A percentile compares a stretch with the other conserved stretches of the same genome.
These are phyloP conservation scores for Fusarium penzigii DNA, from an alignment of 2,329 filamentous ascomycete genomes.

Conservation along the genomic window DNA sequence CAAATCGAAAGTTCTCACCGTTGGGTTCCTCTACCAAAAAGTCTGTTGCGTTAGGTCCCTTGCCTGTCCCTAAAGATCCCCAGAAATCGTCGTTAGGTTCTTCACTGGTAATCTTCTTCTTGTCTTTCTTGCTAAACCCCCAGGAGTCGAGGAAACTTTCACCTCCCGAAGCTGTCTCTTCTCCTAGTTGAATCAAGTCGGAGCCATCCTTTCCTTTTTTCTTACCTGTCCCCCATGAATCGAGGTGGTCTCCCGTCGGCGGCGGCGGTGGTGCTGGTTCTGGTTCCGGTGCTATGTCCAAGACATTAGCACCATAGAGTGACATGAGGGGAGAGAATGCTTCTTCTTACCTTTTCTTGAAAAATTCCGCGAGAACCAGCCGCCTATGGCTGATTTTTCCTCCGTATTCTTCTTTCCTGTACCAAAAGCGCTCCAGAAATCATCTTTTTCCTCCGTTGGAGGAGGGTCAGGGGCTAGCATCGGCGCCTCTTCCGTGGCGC, in stretches of 20 bases:
- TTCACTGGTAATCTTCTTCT: constrained; percentile 44
- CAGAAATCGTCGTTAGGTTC: constrained; percentile 45
- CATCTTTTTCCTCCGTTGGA: constrained; percentile 20
- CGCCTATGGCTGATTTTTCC: constrained; percentile 14
- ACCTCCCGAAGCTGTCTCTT: constrained; percentile 36
- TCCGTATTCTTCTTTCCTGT: constrained; percentile 23
- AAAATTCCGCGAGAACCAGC: constrained; percentile 26
- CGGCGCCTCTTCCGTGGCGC: constrained; percentile 20
- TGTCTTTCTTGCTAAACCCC: constrained; percentile 55
- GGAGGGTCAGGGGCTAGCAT: constrained; percentile 25
- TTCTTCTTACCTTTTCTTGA: constrained; percentile 28
- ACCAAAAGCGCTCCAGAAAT: constrained; percentile 29
- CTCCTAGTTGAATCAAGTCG: constrained; percentile 40
- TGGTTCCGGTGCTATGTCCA: constrained; percentile 6
- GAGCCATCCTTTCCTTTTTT: constrained; percentile 45
- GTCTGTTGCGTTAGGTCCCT: constrained; percentile 48
- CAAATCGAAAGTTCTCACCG: constrained; percentile 48
- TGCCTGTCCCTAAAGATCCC: constrained; percentile 38
- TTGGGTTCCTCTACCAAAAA: constrained; percentile 45
- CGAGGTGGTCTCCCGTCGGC: constrained; percentile 19
- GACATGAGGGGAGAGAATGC: constrained; percentile 8
- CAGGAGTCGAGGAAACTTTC: constrained; percentile 60
- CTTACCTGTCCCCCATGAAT: constrained; percentile 33
- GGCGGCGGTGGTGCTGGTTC: not conserved
- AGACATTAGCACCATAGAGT: constrained; percentile 13